Conservation (phyloP, 2,329 filamentous ascomycete genomes). For the Stachybotrys echinatus region DNA sequence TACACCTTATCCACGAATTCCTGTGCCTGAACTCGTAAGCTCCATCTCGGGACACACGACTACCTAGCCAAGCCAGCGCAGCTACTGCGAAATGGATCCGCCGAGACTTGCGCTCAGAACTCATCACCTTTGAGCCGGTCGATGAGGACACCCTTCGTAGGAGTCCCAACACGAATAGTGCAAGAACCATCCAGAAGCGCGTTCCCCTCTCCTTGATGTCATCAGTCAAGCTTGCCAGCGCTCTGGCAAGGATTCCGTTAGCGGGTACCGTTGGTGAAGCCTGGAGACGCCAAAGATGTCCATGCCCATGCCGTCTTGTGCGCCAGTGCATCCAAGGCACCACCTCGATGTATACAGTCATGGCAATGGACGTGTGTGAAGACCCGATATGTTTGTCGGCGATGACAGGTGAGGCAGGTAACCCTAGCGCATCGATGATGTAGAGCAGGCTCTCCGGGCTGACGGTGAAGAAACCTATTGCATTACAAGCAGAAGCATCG, state of each 20-base stretch:
- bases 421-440: conserved; percentile 50
- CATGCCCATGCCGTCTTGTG: conserved; percentile 33
- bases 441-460: conserved; percentile 51
- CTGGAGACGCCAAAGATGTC: conserved; percentile 39
- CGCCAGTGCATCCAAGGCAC: conserved; percentile 51
- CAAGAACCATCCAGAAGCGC: conserved; percentile 40
- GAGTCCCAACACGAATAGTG: conserved; percentile 33
- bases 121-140: conserved; percentile 32
- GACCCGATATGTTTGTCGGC: conserved; percentile 48
- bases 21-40: conserved; percentile 25
- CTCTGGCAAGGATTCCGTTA: conserved; percentile 35
- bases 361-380: conserved; percentile 49
- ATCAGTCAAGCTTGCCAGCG: conserved; percentile 34
- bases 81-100: conserved; percentile 32
- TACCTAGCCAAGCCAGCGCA: conserved; percentile 22
- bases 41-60: conserved; percentile 30
- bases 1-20: not conserved
- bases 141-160: conserved; percentile 39
- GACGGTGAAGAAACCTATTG: conserved; percentile 38
- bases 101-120: conserved; percentile 41
- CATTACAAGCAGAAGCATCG: conserved; percentile 36
- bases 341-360: conserved; percentile 36
- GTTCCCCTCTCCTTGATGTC: conserved; percentile 39
- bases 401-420: conserved; percentile 48
- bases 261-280: conserved; percentile 35